Base-by-base conservation (phyloP, 768 basidiomycete species). In the Ramaria sp. region DNA sequence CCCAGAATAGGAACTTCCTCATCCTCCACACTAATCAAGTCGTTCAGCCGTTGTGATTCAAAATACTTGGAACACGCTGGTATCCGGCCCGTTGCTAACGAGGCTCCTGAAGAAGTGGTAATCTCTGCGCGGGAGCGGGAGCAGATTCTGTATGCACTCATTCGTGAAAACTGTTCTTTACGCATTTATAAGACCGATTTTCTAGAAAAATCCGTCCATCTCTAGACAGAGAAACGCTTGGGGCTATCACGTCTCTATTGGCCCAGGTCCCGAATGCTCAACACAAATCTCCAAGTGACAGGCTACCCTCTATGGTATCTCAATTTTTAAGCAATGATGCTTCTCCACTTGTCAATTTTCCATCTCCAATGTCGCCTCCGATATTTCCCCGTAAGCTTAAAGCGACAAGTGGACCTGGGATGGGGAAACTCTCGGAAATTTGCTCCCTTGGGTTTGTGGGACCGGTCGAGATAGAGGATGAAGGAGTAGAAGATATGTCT, bases 401-500 rank as follows among this genome's bases (percentile, higher is more conserved):
- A 57, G 7, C 22, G 39, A 12, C n/a, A 37, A 50, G 25, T 32
- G 24, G 10, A 28, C 3, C 7, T 20, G 57, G 64, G 44, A 52
- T 62, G 55, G 36, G 39, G 44, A 36, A 60, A 6, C 48, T 65
- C 37, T 56, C 62, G 15, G 64, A 70, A 47, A 55, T 73, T 37
- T 58, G 63, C 34, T 55, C 59, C 47, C 57, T 69, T 43, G 43
- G 69, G 25, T 62, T 64, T 9, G 62, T 63, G 34, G 58, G 12
- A 18, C 28, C 56, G 10, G 59, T 64, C 43, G 55, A 68, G 43
- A 60, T 64, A 44, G 67, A 71, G 39, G 68, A n/a, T n/a, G n/a
- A 74, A 47, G 66, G 71, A 34, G 74, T 76, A 22, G 65, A 65
- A 3, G 74, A 78, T 47, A 57, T 78, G 5, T 66, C 72, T n/a